Conservation (phyloP, 1,284 basidiomycete genomes). For the Stereum hirsutum region DNA sequence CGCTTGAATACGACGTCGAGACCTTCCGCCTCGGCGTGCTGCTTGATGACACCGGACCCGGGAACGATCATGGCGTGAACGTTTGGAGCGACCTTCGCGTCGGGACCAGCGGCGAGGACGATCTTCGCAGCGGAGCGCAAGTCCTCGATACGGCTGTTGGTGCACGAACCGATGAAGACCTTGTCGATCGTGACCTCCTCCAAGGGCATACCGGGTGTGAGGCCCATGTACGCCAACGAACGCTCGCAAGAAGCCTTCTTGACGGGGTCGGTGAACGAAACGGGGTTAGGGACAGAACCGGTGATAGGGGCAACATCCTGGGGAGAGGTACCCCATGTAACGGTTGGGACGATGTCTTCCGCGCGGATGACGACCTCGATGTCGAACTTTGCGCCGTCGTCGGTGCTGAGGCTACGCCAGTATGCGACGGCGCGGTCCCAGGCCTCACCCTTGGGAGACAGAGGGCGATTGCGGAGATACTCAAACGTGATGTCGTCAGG, state of each 20-base stretch:
- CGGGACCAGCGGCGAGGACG: conserved; percentile 66
- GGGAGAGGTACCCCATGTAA: conserved; percentile 96
- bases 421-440: conserved; percentile 89
- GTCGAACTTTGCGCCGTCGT: conserved; percentile 88
- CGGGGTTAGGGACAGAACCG: conserved; percentile 78
- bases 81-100: conserved; percentile 71
- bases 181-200: conserved; percentile 86
- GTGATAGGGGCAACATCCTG: conserved; percentile 90
- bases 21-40: conserved; percentile 92
- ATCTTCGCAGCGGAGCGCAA: conserved; percentile 85
- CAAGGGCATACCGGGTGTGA: conserved; percentile 77
- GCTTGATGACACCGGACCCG: conserved; percentile 90
- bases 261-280: conserved; percentile 52
- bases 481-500: conserved; percentile 89
- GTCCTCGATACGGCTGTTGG: conserved; percentile 95
- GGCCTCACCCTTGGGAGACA: conserved; percentile 80
- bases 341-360: conserved; percentile 87
- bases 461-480: conserved; percentile 81
- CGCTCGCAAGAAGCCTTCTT: conserved; percentile 74
- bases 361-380: conserved; percentile 80
- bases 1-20: conserved; percentile 87
- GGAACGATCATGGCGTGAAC: conserved; percentile 94
- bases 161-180: conserved; percentile 95
- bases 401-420: conserved; percentile 82
- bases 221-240: conserved; percentile 88